Evolutionary conservation across 169 alveolate species (phyloP).

Genomic region (Cryptosporidium parvum): DNA sequence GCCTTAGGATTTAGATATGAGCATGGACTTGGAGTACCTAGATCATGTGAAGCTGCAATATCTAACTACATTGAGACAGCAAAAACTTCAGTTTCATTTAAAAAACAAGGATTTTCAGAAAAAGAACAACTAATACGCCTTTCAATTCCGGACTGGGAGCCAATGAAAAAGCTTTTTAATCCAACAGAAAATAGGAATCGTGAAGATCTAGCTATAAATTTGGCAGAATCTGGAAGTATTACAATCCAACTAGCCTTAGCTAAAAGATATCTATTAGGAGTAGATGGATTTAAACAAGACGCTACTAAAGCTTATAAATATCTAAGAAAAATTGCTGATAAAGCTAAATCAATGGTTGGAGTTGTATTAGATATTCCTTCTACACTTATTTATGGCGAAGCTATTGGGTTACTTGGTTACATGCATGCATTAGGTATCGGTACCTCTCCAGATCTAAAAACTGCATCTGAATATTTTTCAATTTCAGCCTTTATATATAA

Average conservation of each 20-base stretch:
- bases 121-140: slow-evolving; percentile 39
- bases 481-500: slow-evolving; percentile 59
- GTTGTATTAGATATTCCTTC: slow-evolving; percentile 49
- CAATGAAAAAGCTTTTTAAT: slow-evolving; percentile 38
- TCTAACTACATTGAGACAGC: slow-evolving; percentile 62
- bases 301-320: slow-evolving; percentile 36
- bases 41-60: slow-evolving; percentile 49
- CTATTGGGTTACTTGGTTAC: slow-evolving; percentile 63
- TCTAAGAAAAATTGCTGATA: slow-evolving; percentile 52
- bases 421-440: slow-evolving; percentile 71
- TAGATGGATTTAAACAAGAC: slow-evolving; percentile 58
- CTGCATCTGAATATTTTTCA: slow-evolving; percentile 60
- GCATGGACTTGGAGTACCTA: slow-evolving; percentile 45
- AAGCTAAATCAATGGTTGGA: slow-evolving; percentile 34
- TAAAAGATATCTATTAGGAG: slow-evolving; percentile 54
- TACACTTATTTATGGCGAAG: slow-evolving; percentile 55
- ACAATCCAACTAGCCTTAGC: slow-evolving; percentile 61
- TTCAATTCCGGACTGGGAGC: slow-evolving; percentile 73
- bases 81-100: background rate
- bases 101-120: slow-evolving; percentile 14
- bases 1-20: slow-evolving; percentile 66
- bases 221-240: slow-evolving; percentile 69
- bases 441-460: slow-evolving; percentile 7
- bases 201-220: slow-evolving; percentile 49
- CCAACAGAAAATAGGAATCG: slow-evolving; percentile 26